Percentiles rank a stretch among this genome's conserved stretches.
Conservation (phyloP, 495 filamentous ascomycete species). For the Neurospora sublineolata region DNA sequence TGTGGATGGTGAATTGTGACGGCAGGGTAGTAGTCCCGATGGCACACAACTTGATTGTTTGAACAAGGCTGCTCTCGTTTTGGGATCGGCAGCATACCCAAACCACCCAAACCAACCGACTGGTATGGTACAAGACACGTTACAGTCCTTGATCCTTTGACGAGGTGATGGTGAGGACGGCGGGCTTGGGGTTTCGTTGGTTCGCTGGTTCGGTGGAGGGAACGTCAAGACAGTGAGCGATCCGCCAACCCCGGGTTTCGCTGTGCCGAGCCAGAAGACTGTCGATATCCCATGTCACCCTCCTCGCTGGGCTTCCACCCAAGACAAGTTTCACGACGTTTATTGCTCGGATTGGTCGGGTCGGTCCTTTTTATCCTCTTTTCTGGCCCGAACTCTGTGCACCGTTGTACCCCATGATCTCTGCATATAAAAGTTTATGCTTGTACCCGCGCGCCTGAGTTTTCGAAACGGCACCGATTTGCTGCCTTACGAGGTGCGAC, state of each 20-base stretch:
- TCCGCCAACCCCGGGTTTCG: background rate
- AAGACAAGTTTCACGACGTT: background rate
- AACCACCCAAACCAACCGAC: background rate
- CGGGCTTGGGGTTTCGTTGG: background rate
- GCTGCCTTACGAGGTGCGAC: background rate
- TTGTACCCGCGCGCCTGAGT: background rate
- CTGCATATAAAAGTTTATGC: background rate
- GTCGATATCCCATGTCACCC: background rate
- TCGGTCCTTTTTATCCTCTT: background rate
- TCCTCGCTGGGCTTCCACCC: background rate
- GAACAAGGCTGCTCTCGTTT: background rate
- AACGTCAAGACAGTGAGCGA: background rate
- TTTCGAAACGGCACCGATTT: background rate
- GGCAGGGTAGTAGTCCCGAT: background rate
- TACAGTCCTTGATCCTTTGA: background rate
- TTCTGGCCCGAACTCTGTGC: background rate
- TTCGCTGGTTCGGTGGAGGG: background rate
- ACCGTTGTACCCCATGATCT: background rate
- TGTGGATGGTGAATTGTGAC: background rate
- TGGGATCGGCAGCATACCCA: background rate
- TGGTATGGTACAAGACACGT: background rate
- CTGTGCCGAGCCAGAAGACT: background rate
- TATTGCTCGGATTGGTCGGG: background rate
- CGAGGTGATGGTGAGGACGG: background rate
- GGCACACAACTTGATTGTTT: background rate